phyloP scores from a whole-genome alignment of 2,329 filamentous ascomycete species.

The Aurifilum marmelostoma region DNA sequence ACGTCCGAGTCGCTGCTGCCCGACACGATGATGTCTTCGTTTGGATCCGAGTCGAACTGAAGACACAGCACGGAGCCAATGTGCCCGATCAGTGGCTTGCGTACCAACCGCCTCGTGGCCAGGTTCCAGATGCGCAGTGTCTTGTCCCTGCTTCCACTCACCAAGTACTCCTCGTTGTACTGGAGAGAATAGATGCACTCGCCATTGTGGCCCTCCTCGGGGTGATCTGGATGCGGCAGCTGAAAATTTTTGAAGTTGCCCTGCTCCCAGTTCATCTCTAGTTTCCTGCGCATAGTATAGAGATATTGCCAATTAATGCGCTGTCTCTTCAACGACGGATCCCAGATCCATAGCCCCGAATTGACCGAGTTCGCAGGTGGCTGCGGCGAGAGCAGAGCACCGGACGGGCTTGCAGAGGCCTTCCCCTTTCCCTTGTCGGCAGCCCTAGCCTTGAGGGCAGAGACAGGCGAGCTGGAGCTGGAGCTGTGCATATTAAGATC shows the following conservation, averaged over 20 bases:
- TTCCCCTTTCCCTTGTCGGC: constrained; percentile 42
- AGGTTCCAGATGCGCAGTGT: constrained; percentile 91
- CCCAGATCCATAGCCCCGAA: constrained; percentile 57
- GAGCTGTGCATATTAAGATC: constrained; percentile 42
- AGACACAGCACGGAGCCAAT: constrained; percentile 87
- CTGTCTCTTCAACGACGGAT: constrained; percentile 50
- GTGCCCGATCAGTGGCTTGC: constrained; percentile 76
- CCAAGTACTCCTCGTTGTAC: constrained; percentile 81
- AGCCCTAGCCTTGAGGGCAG: constrained; percentile 36
- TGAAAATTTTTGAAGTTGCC: constrained; percentile 86
- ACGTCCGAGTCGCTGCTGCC: constrained; percentile 92
- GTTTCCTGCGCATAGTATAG: constrained; percentile 80
- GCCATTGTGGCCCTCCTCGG: constrained; percentile 74
- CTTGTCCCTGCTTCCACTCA: constrained; percentile 89
- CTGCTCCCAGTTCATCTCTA: constrained; percentile 91
- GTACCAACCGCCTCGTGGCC: constrained; percentile 75
- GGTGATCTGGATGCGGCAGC: constrained; percentile 80
- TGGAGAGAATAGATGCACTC: constrained; percentile 97
- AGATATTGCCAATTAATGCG: constrained; percentile 91
- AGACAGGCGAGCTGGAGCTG: constrained; percentile 35
- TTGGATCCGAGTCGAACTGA: constrained; percentile 87
- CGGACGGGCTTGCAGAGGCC: constrained; percentile 25
- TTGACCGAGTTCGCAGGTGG: constrained; percentile 31
- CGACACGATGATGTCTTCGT: constrained; percentile 91
- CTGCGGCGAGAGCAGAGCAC: constrained; percentile 12